Percentiles rank a stretch among this genome's conserved stretches.
phyloP scores from a whole-genome alignment of 495 filamentous ascomycete species.

The Poronia punctata region DNA sequence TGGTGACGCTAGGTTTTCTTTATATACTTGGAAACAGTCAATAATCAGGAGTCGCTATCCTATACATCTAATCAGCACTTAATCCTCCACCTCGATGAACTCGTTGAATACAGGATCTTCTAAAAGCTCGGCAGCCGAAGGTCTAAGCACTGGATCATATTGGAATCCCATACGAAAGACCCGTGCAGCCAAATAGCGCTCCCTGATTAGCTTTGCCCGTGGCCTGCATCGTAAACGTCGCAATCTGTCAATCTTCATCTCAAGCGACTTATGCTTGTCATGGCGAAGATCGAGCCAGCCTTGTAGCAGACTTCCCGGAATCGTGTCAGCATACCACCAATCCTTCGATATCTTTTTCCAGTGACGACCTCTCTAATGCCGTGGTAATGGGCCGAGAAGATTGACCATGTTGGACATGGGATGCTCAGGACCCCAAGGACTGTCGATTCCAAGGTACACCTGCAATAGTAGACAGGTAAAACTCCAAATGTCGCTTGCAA shows the following conservation, averaged over 20 bases:
- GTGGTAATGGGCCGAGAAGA: conserved; percentile 15
- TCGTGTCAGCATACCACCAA: conserved; percentile 25
- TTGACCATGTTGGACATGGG: conserved; percentile 8
- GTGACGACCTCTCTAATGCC: conserved; percentile 16
- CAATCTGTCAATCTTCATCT: conserved; percentile 10
- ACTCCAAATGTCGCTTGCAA: conserved; percentile 34
- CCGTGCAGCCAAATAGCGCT: conserved; percentile 19
- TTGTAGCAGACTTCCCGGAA: neutral
- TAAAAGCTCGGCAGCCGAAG: conserved; percentile 22
- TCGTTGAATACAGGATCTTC: conserved; percentile 20
- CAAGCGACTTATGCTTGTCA: conserved; percentile 16
- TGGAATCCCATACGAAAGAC: conserved; percentile 20
- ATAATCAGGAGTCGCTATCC: no score
- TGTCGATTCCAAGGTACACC: conserved; percentile 18
- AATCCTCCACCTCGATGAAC: no score
- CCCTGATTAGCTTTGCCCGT: no score
- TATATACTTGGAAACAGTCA: no score
- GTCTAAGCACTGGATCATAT: conserved; percentile 17
- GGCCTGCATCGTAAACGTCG: conserved; percentile 17
- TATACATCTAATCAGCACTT: no score
- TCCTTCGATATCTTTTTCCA: conserved; percentile 4
- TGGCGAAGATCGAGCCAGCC: neutral
- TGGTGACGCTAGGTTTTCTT: no score
- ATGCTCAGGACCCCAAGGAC: conserved; percentile 7
- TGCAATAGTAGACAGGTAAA: conserved; percentile 29